Conservation (phyloP, 2,329 filamentous ascomycete genomes). For the Diaporthe batatas region DNA sequence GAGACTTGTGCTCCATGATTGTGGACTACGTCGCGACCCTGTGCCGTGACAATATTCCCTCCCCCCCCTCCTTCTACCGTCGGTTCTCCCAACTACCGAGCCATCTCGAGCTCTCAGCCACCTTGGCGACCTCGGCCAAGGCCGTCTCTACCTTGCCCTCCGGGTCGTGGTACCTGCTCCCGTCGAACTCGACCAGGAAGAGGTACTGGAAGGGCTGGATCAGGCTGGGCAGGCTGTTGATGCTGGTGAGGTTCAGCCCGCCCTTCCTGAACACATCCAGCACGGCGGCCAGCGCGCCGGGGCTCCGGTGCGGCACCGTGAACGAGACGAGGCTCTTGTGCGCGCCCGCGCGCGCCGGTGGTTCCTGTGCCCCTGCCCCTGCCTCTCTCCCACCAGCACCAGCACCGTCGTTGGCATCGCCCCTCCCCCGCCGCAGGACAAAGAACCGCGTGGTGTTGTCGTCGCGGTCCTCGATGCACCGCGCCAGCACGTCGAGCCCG, state of each 20-base stretch:
- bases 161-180: constrained; percentile 66
- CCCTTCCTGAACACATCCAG: constrained; percentile 81
- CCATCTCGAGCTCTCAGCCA: constrained; percentile 76
- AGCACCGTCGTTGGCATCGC: too few species aligned
- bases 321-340: constrained; percentile 86
- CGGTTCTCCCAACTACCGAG: constrained; percentile 74
- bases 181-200: constrained; percentile 92
- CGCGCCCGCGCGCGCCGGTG: background rate
- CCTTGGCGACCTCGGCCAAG: constrained; percentile 67
- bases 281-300: constrained; percentile 86
- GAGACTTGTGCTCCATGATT: background rate
- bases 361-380: constrained; percentile 1
- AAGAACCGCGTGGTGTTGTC: constrained; percentile 88
- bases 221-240: constrained; percentile 87
- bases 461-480: constrained; percentile 77
- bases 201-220: constrained; percentile 87
- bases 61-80: constrained; percentile 37
- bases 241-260: constrained; percentile 87
- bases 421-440: constrained; percentile 62
- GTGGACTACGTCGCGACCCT: background rate
- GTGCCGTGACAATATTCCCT: background rate
- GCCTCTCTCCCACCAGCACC: background rate
- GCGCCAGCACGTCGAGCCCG: constrained; percentile 76
- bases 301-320: constrained; percentile 80
- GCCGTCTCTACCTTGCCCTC: constrained; percentile 71